Evolutionary conservation across 163 green algal species (phyloP).

Genomic region (Trebouxiophyceae sp.): DNA sequence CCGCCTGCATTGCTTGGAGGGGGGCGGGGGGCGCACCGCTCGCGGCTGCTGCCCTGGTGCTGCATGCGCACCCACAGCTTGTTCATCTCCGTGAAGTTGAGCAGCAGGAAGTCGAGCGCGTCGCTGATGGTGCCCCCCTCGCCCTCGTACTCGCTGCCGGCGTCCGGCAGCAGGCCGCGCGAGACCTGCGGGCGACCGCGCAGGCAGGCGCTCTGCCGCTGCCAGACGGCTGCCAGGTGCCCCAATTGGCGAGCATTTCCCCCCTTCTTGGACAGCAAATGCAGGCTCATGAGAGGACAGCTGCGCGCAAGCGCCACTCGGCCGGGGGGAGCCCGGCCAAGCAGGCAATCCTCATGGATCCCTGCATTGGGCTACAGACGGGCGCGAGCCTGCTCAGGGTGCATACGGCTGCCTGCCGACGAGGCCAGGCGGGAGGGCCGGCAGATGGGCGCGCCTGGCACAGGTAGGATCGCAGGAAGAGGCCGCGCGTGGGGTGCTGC

Average conservation of each 20-base stretch:
- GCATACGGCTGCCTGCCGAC: too few relatives aligned
- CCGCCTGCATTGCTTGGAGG: not conserved
- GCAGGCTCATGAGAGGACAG: too few relatives aligned
- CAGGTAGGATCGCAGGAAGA: slow-evolving; percentile 93
- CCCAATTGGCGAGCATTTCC: too few relatives aligned
- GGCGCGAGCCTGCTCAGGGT: too few relatives aligned
- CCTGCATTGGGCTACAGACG: too few relatives aligned
- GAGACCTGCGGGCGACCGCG: slow-evolving; percentile 25
- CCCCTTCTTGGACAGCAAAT: too few relatives aligned
- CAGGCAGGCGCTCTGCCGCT: too few relatives aligned
- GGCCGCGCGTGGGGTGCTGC: slow-evolving; percentile 91
- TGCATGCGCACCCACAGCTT: slow-evolving; percentile 95
- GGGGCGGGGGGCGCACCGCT: slow-evolving; percentile 6
- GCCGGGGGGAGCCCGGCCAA: too few relatives aligned
- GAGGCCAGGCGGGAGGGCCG: too few relatives aligned
- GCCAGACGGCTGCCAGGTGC: too few relatives aligned
- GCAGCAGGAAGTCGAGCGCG: slow-evolving; percentile 90
- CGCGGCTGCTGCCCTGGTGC: slow-evolving; percentile 34
- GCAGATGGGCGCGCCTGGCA: slow-evolving; percentile 40
- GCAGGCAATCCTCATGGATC: too few relatives aligned
- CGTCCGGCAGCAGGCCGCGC: slow-evolving; percentile 62
- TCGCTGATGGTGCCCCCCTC: slow-evolving; percentile 72
- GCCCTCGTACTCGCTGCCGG: slow-evolving; percentile 59
- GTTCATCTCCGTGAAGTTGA: slow-evolving; percentile 99
- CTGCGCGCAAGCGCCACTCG: too few relatives aligned